phyloP scores from a whole-genome alignment of 129 eudicot species.

The Dittrichia graveolens region DNA sequence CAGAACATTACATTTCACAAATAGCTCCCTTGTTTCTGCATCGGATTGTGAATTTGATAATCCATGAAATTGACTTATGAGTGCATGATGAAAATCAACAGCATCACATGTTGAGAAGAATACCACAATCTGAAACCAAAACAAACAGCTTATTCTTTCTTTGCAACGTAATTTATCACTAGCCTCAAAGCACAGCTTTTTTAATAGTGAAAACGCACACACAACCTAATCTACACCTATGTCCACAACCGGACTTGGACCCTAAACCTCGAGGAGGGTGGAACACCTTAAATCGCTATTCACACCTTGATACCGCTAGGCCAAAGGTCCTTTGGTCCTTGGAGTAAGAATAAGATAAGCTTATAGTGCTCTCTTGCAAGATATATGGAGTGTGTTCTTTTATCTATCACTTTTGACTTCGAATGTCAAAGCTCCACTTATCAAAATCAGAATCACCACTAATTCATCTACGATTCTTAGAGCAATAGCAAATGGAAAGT shows the following conservation, averaged over 20 bases:
- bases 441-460: not conserved
- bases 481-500: not conserved
- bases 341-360: not conserved
- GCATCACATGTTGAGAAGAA: slow-evolving; percentile 96
- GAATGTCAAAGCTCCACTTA: not conserved
- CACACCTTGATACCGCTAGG: no score
- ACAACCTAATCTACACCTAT: no score
- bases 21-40: slow-evolving; percentile 42
- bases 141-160: slow-evolving; percentile 9
- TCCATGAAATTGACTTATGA: slow-evolving; percentile 64
- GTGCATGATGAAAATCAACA: slow-evolving; percentile 84
- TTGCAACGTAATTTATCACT: slow-evolving; percentile 8
- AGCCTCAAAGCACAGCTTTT: not conserved
- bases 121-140: slow-evolving; percentile 75
- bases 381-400: no score
- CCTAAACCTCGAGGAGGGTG: no score
- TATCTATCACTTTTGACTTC: not conserved
- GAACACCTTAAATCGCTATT: no score
- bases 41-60: slow-evolving; percentile 42
- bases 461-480: not conserved
- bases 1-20: slow-evolving; percentile 70
- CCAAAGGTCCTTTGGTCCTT: not conserved
- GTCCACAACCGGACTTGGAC: no score
- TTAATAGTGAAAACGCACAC: no score
- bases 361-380: no score